Base-by-base conservation (phyloP, 83 land plant species). In the Isoetes engelmannii region DNA sequence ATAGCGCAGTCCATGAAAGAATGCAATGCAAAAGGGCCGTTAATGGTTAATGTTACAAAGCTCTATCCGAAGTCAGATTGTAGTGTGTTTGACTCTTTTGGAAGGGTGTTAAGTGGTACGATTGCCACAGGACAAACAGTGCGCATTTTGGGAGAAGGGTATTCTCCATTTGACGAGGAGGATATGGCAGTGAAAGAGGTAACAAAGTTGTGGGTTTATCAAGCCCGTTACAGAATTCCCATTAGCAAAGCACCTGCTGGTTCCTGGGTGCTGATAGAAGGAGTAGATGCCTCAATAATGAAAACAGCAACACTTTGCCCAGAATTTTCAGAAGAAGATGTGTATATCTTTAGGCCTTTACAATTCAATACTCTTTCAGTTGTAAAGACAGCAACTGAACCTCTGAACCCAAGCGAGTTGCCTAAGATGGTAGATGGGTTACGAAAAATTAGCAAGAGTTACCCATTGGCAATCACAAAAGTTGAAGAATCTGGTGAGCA, bases 401-500 rank as follows among this genome's bases (percentile, higher is more conserved):
- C 99, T 49, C 67, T 95, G 71, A 95, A 90, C 71, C 99, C 99
- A 7, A 95, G 99, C 79, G 99, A 95, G 79, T 75, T 95, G 64
- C 99, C 99, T 0, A 95, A 95, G 75, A 95, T 95, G 99, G 99
- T 95, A 48, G 99, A 95, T 74, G 99, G 99, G 28, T 89, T 95
- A 56, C 80, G 99, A 55, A 95, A 95, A 55, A 95, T 95, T 53
- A 95, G 97, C 71, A 95, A 95, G 76, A 95, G 99, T 63, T 95
- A 95, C 83, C 99, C 99, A 44, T 72, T 95, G 48, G 97, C 99
- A 6, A 88, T 95, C 54, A 95, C 99, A 45, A 95, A 95, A 75
- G 99, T 95, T 17, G 99, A 95, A 72, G 99, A 95, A 68, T 95
- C 99, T 7, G 99, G 99, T n/a, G 99, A 95, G 71, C 99, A 95